Percentiles rank a stretch among this genome's conserved stretches.
phyloP scores from a whole-genome alignment of 352 stramenopile genomes.

The Pythium myriotylum region DNA sequence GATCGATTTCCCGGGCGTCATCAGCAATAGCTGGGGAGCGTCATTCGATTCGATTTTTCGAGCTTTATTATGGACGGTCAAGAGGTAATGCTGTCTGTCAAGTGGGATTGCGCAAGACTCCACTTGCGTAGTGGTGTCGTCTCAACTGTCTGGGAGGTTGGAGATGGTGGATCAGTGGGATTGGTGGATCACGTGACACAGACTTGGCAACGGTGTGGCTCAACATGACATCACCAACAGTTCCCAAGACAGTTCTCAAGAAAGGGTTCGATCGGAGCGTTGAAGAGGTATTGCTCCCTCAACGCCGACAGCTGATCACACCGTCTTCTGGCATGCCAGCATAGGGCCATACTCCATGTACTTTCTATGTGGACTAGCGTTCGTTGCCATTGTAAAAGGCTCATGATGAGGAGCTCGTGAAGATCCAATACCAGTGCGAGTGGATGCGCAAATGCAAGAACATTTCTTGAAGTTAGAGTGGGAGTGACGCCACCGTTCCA shows the following conservation, averaged over 20 bases:
- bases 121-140: too few relatives aligned
- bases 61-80: too few relatives aligned
- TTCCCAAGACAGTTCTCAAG: too few relatives aligned
- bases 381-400: background rate
- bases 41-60: background rate
- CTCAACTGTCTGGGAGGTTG: too few relatives aligned
- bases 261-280: too few relatives aligned
- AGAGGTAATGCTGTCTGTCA: too few relatives aligned
- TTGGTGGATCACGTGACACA: too few relatives aligned
- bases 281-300: background rate
- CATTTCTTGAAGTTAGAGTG: slow-evolving; percentile 24
- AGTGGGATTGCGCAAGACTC: too few relatives aligned
- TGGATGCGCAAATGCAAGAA: background rate
- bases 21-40: slow-evolving; percentile 1
- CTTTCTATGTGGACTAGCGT: background rate
- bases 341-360: too few relatives aligned
- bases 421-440: background rate
- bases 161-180: too few relatives aligned
- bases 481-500: slow-evolving; percentile 17
- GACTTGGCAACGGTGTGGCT: too few relatives aligned
- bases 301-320: background rate
- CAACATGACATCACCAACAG: background rate
- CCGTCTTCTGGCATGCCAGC: too few relatives aligned
- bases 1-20: slow-evolving; percentile 1
- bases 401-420: background rate